These are phyloP conservation scores for Ophioceras dolichostomum DNA, from an alignment of 2,329 filamentous ascomycete species.

Conservation along the genomic window DNA sequence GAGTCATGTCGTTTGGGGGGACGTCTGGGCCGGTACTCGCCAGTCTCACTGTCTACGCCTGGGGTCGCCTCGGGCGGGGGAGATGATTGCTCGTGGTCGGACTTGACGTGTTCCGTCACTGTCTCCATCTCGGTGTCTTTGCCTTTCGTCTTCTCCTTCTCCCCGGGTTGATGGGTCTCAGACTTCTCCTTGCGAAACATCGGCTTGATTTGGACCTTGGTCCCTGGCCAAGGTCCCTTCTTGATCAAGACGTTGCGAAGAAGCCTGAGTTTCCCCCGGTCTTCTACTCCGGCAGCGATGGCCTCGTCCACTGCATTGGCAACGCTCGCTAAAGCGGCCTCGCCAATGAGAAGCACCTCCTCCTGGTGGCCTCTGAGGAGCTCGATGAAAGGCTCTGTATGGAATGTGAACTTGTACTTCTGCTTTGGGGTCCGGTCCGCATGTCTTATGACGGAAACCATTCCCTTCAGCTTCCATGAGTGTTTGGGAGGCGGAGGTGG, in stretches of 20 bases:
- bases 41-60: constrained; percentile 5
- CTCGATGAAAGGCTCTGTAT: constrained; percentile 91
- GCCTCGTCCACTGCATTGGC: constrained; percentile 78
- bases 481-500: constrained; percentile 70
- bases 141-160: constrained; percentile 19
- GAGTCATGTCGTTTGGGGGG: constrained; percentile 64
- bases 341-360: constrained; percentile 87
- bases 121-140: constrained; percentile 13
- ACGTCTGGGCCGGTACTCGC: constrained; percentile 20
- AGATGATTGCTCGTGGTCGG: neutral
- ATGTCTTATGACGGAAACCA: constrained; percentile 92
- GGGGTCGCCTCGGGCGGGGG: constrained; percentile 4
- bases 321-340: constrained; percentile 79
- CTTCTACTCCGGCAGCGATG: constrained; percentile 67
- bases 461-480: constrained; percentile 95
- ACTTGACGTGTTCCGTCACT: constrained; percentile 1
- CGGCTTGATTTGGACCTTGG: constrained; percentile 97
- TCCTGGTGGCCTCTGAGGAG: constrained; percentile 91
- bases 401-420: constrained; percentile 99
- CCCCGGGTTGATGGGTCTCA: constrained; percentile 26
- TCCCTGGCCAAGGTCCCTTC: constrained; percentile 89
- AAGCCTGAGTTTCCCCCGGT: constrained; percentile 71
- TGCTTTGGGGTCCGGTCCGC: constrained; percentile 97
- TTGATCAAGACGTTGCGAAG: constrained; percentile 80
- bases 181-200: constrained; percentile 90